These are phyloP conservation scores for Clonostachys rhizophaga DNA, from an alignment of 2,329 filamentous ascomycete genomes.

Conservation along the genomic window DNA sequence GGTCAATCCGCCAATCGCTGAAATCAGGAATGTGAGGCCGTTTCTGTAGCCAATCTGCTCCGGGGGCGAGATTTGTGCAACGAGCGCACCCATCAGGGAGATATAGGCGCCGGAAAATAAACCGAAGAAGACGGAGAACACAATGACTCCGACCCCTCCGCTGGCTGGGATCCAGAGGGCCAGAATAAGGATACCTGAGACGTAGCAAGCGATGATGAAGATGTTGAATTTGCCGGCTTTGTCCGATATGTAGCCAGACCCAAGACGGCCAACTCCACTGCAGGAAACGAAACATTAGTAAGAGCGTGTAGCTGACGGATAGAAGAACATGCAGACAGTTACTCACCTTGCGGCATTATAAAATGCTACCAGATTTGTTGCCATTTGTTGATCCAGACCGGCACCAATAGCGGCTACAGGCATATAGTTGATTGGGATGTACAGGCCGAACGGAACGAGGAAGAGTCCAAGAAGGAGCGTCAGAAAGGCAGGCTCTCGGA, in stretches of 20 bases:
- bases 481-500: slow-evolving; percentile 30
- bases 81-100: slow-evolving; percentile 27
- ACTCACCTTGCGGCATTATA: slow-evolving; percentile 24
- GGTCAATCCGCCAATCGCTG: slow-evolving; percentile 51
- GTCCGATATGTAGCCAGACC: slow-evolving; percentile 25
- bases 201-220: slow-evolving; percentile 37
- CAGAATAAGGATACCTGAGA: slow-evolving; percentile 28
- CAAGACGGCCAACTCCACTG: slow-evolving; percentile 28
- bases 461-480: slow-evolving; percentile 24
- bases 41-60: slow-evolving; percentile 43
- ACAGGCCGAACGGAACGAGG: slow-evolving; percentile 27
- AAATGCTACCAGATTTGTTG: slow-evolving; percentile 27
- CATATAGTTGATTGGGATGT: slow-evolving; percentile 40
- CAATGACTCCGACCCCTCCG: slow-evolving; percentile 19
- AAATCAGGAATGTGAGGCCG: slow-evolving; percentile 41
- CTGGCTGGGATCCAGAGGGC: slow-evolving; percentile 35
- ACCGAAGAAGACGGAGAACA: slow-evolving; percentile 33
- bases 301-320: too few species aligned
- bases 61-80: slow-evolving; percentile 48
- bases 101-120: slow-evolving; percentile 34
- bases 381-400: slow-evolving; percentile 17
- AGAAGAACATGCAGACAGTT: slow-evolving; percentile 6
- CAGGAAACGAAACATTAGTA: neutral
- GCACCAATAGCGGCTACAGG: slow-evolving; percentile 35
- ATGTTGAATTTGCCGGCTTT: slow-evolving; percentile 30